These are phyloP conservation scores for Saccharomyces kudriavzevii DNA, from an alignment of 805 yeast genomes.

Conservation along the genomic window DNA sequence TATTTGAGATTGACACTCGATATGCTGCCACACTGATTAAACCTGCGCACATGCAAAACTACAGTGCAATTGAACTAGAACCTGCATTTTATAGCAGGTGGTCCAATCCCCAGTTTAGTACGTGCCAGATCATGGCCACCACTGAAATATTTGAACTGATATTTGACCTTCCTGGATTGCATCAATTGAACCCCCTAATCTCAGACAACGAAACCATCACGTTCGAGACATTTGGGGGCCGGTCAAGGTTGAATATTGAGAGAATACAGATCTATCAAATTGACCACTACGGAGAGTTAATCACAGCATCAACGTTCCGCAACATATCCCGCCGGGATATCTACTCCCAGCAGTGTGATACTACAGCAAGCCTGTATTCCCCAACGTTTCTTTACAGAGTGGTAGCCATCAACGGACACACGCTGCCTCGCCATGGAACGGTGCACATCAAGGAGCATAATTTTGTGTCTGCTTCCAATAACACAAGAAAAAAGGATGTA, in stretches of 20 bases:
- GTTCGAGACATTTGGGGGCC: conserved; percentile 32
- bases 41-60: conserved; percentile 32
- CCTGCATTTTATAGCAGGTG: conserved; percentile 29
- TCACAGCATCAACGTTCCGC: not conserved
- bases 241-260: conserved; percentile 43
- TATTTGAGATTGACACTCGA: conserved; percentile 39
- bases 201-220: conserved; percentile 7
- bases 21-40: conserved; percentile 35
- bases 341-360: not conserved
- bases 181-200: conserved; percentile 1
- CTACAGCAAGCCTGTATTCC: not conserved
- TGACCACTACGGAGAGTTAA: not conserved
- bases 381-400: not conserved
- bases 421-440: not conserved
- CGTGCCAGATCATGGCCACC: conserved; percentile 16
- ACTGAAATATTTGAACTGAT: conserved; percentile 25
- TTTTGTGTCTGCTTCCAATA: not conserved
- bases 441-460: not conserved
- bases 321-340: not conserved
- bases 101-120: conserved; percentile 11
- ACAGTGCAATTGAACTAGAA: conserved; percentile 28
- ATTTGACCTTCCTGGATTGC: conserved; percentile 18
- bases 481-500: not conserved
- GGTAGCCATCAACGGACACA: not conserved
- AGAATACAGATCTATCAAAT: conserved; percentile 19